Evolutionary conservation across 2,329 filamentous ascomycete species (phyloP).

Genomic region (Cladophialophora yegresii): DNA sequence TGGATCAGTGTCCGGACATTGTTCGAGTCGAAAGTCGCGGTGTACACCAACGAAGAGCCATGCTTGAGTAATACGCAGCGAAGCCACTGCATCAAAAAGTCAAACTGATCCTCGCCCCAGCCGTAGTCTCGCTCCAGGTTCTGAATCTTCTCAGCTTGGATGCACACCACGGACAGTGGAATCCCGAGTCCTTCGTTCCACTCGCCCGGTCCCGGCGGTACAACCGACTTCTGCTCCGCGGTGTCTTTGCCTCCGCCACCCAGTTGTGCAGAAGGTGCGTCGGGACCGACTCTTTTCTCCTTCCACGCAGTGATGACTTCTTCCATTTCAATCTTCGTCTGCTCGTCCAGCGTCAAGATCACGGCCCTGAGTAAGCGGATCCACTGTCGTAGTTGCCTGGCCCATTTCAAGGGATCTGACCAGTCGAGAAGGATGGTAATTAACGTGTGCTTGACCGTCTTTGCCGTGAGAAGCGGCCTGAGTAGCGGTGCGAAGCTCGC

Average conservation of each 20-base stretch:
- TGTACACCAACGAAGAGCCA: slow-evolving; percentile 86
- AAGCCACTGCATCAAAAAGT: slow-evolving; percentile 90
- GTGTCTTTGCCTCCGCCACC: slow-evolving; percentile 64
- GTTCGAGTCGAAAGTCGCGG: slow-evolving; percentile 72
- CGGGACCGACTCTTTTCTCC: slow-evolving; percentile 60
- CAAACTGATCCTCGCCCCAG: slow-evolving; percentile 96
- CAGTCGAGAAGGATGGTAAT: slow-evolving; percentile 93
- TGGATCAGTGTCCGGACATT: slow-evolving; percentile 79
- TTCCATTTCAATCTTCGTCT: slow-evolving; percentile 81
- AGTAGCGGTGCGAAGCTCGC: slow-evolving; percentile 79
- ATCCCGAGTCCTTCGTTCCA: slow-evolving; percentile 89
- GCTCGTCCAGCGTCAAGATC: slow-evolving; percentile 69
- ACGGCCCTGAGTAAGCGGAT: slow-evolving; percentile 78
- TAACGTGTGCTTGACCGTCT: slow-evolving; percentile 81
- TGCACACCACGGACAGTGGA: slow-evolving; percentile 90
- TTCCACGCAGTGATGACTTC: slow-evolving; percentile 80
- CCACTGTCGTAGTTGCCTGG: slow-evolving; percentile 86
- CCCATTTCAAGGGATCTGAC: slow-evolving; percentile 90
- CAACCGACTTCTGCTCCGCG: slow-evolving; percentile 12
- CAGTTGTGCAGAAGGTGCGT: slow-evolving; percentile 59
- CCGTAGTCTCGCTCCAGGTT: slow-evolving; percentile 78
- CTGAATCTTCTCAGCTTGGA: slow-evolving; percentile 88
- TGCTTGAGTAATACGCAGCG: slow-evolving; percentile 85
- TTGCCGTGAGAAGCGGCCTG: slow-evolving; percentile 77
- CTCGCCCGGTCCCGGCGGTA: slow-evolving; percentile 79